These are phyloP conservation scores for Diphasiastrum complanatum DNA, from an alignment of 83 land plant genomes.

Conservation along the genomic window DNA sequence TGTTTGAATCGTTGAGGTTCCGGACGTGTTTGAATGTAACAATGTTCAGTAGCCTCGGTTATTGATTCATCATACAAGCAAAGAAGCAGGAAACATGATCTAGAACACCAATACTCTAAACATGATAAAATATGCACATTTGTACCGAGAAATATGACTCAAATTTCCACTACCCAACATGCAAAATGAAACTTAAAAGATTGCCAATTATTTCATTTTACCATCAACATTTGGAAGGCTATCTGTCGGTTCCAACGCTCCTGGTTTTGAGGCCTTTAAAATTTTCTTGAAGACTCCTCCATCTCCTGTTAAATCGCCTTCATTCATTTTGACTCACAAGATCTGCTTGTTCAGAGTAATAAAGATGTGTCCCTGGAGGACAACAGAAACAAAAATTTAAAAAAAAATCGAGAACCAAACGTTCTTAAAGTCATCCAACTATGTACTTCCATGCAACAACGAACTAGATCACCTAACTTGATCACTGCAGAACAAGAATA, in stretches of 20 bases:
- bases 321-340: slow-evolving; percentile 25
- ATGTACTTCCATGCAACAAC: no score
- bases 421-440: no score
- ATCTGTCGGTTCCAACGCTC: slow-evolving; percentile 60
- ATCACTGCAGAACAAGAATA: no score
- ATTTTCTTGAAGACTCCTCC: slow-evolving; percentile 76
- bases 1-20: no score
- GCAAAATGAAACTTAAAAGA: neutral
- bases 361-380: no score
- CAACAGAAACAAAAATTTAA: no score
- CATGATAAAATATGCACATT: neutral
- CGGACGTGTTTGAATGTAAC: no score
- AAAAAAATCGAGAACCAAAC: no score
- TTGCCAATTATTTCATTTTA: slow-evolving; percentile 12
- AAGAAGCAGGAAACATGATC: neutral
- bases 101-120: neutral
- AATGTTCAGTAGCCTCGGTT: no score
- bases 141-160: no score
- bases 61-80: neutral
- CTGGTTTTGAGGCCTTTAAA: slow-evolving; percentile 49
- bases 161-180: neutral
- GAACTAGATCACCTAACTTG: no score
- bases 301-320: slow-evolving; percentile 69
- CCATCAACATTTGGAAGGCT: slow-evolving; percentile 76
- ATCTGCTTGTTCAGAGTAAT: no score